phyloP scores from a whole-genome alignment of 2,329 filamentous ascomycete species.

The Pseudocercospora eumusae region DNA sequence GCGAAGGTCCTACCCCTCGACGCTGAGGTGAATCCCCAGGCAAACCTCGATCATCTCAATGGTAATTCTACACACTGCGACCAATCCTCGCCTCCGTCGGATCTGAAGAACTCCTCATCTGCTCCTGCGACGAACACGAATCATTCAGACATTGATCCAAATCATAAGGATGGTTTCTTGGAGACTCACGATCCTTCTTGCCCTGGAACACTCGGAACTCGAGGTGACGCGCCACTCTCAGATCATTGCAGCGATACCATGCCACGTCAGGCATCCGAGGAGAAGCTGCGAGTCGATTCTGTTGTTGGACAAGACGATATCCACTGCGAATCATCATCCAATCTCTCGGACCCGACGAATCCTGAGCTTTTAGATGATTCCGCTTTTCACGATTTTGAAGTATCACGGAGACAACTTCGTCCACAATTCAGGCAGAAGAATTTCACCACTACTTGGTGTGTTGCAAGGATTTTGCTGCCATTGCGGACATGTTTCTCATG shows the following conservation, averaged over 20 bases:
- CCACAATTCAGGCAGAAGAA: constrained; percentile 9
- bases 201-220: neutral
- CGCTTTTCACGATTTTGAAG: neutral
- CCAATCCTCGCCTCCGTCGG: neutral
- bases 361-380: neutral
- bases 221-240: neutral
- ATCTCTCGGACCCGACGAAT: neutral
- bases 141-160: neutral
- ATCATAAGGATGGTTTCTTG: neutral
- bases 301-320: neutral
- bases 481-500: neutral
- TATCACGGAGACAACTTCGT: neutral
- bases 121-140: neutral
- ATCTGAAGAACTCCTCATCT: neutral
- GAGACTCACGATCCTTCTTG: neutral
- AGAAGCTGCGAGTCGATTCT: neutral
- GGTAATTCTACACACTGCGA: neutral
- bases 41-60: neutral
- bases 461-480: neutral
- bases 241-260: neutral
- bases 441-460: constrained; percentile 31
- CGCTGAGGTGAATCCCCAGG: neutral
- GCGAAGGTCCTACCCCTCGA: neutral
- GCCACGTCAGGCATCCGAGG: neutral
- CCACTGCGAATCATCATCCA: neutral